Conservation (phyloP, 169 alveolate species). For the Theileria orientalis region DNA sequence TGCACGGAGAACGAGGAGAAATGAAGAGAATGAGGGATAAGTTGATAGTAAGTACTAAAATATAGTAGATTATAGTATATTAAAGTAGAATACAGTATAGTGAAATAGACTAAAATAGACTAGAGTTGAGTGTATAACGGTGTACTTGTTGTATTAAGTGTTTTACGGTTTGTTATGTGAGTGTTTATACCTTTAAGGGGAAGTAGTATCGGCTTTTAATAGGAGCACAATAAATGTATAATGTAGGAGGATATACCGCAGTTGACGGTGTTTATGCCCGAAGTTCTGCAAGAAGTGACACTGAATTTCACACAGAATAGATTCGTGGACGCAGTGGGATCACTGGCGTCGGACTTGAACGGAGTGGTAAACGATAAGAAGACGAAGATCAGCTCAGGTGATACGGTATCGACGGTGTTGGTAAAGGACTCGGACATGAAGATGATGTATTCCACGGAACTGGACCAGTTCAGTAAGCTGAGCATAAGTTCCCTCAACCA, state of each 20-base stretch:
- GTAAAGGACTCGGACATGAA: slow-evolving; percentile 30
- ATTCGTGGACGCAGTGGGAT: slow-evolving; percentile 49
- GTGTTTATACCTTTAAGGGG: too few species aligned
- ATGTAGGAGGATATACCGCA: slow-evolving; percentile 63
- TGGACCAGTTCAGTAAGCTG: slow-evolving; percentile 60
- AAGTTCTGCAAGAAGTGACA: slow-evolving; percentile 70
- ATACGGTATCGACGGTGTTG: slow-evolving; percentile 58
- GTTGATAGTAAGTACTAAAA: slow-evolving; percentile 39
- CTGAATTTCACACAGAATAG: slow-evolving; percentile 44
- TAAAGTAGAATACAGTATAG: too few species aligned
- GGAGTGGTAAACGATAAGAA: neutral
- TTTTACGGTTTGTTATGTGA: too few species aligned
- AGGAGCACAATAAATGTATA: neutral
- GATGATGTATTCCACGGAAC: slow-evolving; percentile 65
- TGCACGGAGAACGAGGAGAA: slow-evolving; percentile 94
- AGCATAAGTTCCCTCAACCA: slow-evolving; percentile 64
- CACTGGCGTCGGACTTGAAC: slow-evolving; percentile 42
- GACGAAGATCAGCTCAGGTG: neutral
- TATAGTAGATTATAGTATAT: slow-evolving; percentile 49
- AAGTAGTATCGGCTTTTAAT: too few species aligned
- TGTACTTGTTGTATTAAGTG: too few species aligned
- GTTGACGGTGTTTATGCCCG: slow-evolving; percentile 76
- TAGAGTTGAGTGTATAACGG: too few species aligned
- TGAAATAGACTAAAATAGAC: too few species aligned
- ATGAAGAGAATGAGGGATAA: slow-evolving; percentile 79